A percentile compares a stretch with the other conserved stretches of the same genome.
Evolutionary conservation across 2,329 filamentous ascomycete genomes (phyloP).

Genomic region (Elsinoe fawcettii): DNA sequence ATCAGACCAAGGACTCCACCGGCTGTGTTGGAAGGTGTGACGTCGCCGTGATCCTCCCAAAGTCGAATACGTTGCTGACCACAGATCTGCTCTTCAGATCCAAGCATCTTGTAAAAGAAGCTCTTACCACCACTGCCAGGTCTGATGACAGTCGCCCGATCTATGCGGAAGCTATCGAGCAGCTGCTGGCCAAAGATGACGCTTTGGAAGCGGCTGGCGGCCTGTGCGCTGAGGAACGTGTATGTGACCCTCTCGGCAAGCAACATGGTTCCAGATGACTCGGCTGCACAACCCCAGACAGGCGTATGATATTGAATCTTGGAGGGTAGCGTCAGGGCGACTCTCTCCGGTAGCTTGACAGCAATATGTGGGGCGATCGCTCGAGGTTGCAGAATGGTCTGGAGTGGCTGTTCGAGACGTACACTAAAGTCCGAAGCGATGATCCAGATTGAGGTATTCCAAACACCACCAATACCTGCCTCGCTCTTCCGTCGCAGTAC

Average conservation of each 20-base stretch:
- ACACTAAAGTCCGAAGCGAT: constrained; percentile 37
- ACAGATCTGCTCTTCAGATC: constrained; percentile 39
- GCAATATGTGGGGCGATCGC: constrained; percentile 2
- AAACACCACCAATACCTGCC: constrained; percentile 29
- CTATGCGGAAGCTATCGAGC: constrained; percentile 36
- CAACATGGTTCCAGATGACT: constrained; percentile 32
- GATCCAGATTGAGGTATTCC: constrained; percentile 40
- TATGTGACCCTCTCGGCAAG: constrained; percentile 39
- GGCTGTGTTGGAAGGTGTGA: constrained; percentile 25
- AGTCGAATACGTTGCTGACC: constrained; percentile 41
- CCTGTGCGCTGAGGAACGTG: constrained; percentile 29
- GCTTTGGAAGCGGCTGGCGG: constrained; percentile 37
- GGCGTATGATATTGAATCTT: constrained; percentile 35
- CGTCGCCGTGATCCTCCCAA: constrained; percentile 37
- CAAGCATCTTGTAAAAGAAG: constrained; percentile 25
- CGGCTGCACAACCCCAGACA: constrained; percentile 28
- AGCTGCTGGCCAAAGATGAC: constrained; percentile 40
- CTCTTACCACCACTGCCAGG: constrained; percentile 36
- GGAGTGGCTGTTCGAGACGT: constrained; percentile 37
- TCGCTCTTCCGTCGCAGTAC: constrained; percentile 38
- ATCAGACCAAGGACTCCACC: constrained; percentile 39
- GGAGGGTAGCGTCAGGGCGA: constrained; percentile 34
- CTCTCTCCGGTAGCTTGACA: constrained; percentile 30
- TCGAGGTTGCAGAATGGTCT: constrained; percentile 20
- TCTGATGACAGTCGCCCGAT: constrained; percentile 39